Base-by-base conservation (phyloP, 495 filamentous ascomycete species). In the Massariosphaeria phaeospora region DNA sequence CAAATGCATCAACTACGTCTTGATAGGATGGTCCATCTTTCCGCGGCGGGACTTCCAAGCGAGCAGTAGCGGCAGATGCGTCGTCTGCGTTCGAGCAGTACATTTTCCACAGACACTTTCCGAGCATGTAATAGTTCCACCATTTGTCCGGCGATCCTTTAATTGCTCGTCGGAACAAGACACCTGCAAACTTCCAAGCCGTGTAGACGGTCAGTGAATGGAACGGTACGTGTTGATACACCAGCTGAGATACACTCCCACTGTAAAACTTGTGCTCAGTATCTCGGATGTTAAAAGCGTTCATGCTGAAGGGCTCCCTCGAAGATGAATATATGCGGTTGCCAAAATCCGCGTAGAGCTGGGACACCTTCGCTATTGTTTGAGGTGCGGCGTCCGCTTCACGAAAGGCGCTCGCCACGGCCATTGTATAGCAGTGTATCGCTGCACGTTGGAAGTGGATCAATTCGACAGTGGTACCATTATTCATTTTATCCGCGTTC, bases 51-150 rank as follows among this genome's bases (percentile, higher is more conserved):
- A 10, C 2, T 11, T 42, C 40, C 1, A 38, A 39, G 3, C 29
- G 40, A 3, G 17, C 20, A 12, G 18, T 27, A 10, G 48, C 35
- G 2, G 3, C 34, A 7, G 12, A 25, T 0, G 52, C 33, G 21
- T 61, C 44, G 15, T 81, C 63, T 7, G 73, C 72, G 12, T 76
- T 77, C 54, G 76, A 83, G 42, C 74, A 70, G 63, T 83, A 84
- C 86, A 97, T 94, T 70, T 97, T 99, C 84, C 91, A 96, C 24
- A 91, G 75, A 65, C 90, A 95, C 73, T 99, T 99, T 33, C 85
- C 88, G 9, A 90, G 80, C 80, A 91, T 91, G 66, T 91, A 97
- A 41, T 86, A 82, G 57, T 84, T 88, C 67, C 86, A 83, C 93
- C 93, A 99, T 50, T 83, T 79, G 44, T 89, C 83, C 0, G 88